phyloP scores from a whole-genome alignment of 257 asterid species.

The Lavandula angustifolia region DNA sequence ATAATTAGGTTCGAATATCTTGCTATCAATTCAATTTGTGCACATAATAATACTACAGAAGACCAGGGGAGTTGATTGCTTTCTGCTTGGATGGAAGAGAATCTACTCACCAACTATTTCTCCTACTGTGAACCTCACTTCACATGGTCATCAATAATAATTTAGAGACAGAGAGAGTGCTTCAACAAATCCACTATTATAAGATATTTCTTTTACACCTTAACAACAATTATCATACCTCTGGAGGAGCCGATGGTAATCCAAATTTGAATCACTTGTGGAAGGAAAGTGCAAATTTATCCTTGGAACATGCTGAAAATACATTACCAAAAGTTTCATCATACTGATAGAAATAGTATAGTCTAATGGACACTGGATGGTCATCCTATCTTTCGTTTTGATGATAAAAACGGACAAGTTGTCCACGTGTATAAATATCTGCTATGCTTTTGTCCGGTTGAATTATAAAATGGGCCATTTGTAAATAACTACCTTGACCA shows the following conservation, averaged over 20 bases:
- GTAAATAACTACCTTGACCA: background rate
- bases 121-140: background rate
- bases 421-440: background rate
- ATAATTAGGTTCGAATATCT: background rate
- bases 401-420: no score
- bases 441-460: background rate
- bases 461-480: background rate
- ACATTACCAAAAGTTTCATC: background rate
- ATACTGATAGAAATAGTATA: background rate
- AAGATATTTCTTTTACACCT: slow-evolving; percentile 3
- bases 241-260: slow-evolving; percentile 62
- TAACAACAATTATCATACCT: slow-evolving; percentile 39
- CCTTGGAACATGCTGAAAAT: slow-evolving; percentile 60
- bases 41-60: slow-evolving; percentile 14
- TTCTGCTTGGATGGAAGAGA: slow-evolving; percentile 7
- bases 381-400: no score
- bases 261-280: slow-evolving; percentile 54
- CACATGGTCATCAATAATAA: background rate
- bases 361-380: no score
- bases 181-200: slow-evolving; percentile 12
- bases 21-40: background rate
- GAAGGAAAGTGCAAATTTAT: slow-evolving; percentile 56
- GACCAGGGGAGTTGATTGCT: slow-evolving; percentile 6
- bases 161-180: slow-evolving; percentile 12
- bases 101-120: background rate